These are phyloP conservation scores for Geotrichum candidum DNA, from an alignment of 1,139 yeast species.

Conservation along the genomic window DNA sequence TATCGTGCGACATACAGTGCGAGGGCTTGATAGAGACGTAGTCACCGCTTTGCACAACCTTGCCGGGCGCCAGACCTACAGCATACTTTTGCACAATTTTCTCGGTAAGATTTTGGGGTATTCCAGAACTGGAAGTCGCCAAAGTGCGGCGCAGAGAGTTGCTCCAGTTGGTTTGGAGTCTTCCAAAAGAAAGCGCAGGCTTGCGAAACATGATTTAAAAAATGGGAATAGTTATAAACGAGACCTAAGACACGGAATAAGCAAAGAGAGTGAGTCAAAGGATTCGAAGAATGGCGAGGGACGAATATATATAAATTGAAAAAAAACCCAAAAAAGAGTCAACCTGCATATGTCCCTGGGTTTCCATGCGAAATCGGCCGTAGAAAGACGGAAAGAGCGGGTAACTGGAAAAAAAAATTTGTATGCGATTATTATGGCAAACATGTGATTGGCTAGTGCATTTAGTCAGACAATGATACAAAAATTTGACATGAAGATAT, in stretches of 20 bases:
- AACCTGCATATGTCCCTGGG: neutral
- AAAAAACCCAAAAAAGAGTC: conserved; percentile 1
- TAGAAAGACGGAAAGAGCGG: neutral
- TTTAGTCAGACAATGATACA: neutral
- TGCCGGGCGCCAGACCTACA: conserved; percentile 67
- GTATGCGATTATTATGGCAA: neutral
- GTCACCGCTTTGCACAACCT: conserved; percentile 80
- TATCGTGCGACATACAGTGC: conserved; percentile 98
- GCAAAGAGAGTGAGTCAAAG: neutral
- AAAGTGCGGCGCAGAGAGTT: conserved; percentile 13
- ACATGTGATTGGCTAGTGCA: neutral
- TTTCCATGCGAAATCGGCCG: neutral
- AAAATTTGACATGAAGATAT: neutral
- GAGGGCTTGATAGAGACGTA: conserved; percentile 93
- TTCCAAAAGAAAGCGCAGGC: neutral
- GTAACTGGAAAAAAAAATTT: neutral
- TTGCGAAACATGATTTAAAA: conserved; percentile 5
- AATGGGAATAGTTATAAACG: neutral
- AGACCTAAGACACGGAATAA: neutral
- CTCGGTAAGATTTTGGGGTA: conserved; percentile 76
- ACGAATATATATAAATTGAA: neutral
- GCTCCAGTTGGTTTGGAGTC: conserved; percentile 16
- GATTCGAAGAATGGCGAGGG: neutral
- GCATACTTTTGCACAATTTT: conserved; percentile 92
- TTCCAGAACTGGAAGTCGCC: conserved; percentile 16